Percentiles rank a stretch among this genome's conserved stretches.
Conservation (phyloP, 257 asterid genomes). For the Penstemon eatonii region DNA sequence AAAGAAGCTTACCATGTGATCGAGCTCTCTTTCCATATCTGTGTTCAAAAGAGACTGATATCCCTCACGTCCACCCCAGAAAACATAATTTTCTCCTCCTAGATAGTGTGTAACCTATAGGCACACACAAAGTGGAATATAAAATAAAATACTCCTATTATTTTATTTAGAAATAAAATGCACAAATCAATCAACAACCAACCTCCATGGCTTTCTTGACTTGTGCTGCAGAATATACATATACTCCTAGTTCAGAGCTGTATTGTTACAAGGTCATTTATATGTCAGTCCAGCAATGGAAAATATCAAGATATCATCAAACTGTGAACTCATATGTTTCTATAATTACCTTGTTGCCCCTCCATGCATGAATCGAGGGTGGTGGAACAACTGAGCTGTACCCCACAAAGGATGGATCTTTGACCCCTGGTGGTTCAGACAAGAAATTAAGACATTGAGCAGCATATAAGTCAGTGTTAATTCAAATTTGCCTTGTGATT, state of each 20-base stretch:
- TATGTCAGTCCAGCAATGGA: slow-evolving; percentile 13
- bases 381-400: slow-evolving; percentile 87
- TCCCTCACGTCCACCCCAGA: slow-evolving; percentile 99
- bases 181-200: slow-evolving; percentile 12
- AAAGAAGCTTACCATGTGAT: slow-evolving; percentile 68
- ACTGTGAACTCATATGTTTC: slow-evolving; percentile 7
- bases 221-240: slow-evolving; percentile 83
- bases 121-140: slow-evolving; percentile 16
- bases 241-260: slow-evolving; percentile 89
- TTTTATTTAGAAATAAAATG: slow-evolving; percentile 13
- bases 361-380: slow-evolving; percentile 97
- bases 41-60: slow-evolving; percentile 94
- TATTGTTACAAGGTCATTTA: slow-evolving; percentile 12
- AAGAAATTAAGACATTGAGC: slow-evolving; percentile 3
- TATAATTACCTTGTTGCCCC: slow-evolving; percentile 82
- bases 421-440: slow-evolving; percentile 47
- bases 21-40: slow-evolving; percentile 91
- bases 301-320: neutral
- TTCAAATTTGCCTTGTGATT: neutral
- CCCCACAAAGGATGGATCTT: slow-evolving; percentile 93
- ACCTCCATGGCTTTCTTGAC: slow-evolving; percentile 98
- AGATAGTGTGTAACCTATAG: slow-evolving; percentile 90
- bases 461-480: neutral
- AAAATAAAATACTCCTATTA: neutral
- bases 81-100: slow-evolving; percentile 96